These are phyloP conservation scores for Aspergillus mulundensis DNA, from an alignment of 495 filamentous ascomycete species.

Conservation along the genomic window DNA sequence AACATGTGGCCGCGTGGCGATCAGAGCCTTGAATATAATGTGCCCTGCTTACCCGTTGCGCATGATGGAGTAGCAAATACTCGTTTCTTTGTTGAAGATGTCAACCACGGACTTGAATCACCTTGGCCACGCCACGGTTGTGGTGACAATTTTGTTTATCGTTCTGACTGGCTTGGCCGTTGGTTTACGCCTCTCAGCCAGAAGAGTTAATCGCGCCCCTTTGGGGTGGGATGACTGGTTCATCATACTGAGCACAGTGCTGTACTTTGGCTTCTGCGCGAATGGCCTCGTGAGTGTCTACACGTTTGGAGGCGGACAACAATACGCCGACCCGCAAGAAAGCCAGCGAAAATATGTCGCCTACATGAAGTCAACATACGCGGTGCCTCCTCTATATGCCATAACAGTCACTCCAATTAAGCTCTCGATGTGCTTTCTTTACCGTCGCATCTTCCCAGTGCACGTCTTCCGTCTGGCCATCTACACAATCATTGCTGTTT, in stretches of 20 bases:
- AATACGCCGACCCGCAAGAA: background rate
- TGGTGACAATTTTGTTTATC: background rate
- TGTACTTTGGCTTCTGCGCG: background rate
- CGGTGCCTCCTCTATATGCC: background rate
- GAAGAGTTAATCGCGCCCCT: background rate
- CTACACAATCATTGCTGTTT: background rate
- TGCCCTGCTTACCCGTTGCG: background rate
- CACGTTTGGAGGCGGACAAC: background rate
- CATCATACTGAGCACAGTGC: background rate
- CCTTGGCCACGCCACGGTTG: background rate
- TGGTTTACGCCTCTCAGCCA: background rate
- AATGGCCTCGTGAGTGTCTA: background rate
- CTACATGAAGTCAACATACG: background rate
- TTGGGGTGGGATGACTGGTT: background rate
- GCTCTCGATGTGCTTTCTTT: background rate
- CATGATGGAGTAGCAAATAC: background rate
- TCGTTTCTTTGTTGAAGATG: background rate
- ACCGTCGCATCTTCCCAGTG: background rate
- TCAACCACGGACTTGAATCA: background rate
- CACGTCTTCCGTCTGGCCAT: background rate
- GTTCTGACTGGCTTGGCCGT: background rate
- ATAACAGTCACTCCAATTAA: background rate
- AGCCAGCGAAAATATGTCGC: background rate
- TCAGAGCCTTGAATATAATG: background rate
- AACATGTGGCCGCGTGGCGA: background rate